Evolutionary conservation across 2,329 filamentous ascomycete species (phyloP), one percentile per base, ranked within the genome.

Genomic region (Dendrostoma leiphaemia): DNA sequence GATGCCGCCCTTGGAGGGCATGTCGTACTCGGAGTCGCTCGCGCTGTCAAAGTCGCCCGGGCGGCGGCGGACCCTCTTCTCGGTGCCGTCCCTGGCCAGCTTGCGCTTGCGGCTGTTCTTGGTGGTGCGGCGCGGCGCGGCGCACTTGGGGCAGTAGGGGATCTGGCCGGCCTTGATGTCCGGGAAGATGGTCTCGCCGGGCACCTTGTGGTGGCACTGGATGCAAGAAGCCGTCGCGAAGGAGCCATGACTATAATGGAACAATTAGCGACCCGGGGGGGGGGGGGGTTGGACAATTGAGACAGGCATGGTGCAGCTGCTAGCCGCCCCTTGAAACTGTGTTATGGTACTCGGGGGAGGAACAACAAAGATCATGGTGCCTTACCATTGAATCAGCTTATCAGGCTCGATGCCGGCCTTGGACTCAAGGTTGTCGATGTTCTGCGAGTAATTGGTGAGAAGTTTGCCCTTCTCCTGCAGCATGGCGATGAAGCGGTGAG

Each of bases 371-470:
- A 37, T n/a, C n/a, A n/a, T n/a, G 28, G 29, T 32, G 26, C 29
- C 52, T 46, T 40, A 58, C 55, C 94, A 97, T 71, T 99, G 93
- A 26, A 99, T 88, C 17, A 97, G 80, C 66, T 94, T 96, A 31
- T 90, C 86, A 1, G 84, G 80, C 21, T 78, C 73, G 57, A 99
- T 90, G 21, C 94, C 94, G 0, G 93, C 93, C 64, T 89, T 86
- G 58, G 86, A 82, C 70, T 99, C 93, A 48, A 97, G 85, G 63
- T 97, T 97, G 76, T 99, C 94, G 65, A 99, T 97, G 70, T 99
- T 99, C 69, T 99, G 94, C 0, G 94, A 96, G 75, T 97, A 99
- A 73, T 97, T 97, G 38, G 92, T 97, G 56, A 97, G 82, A 6
- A 99, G 82, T 70, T 96, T 96, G 61, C 83, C 85, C 69, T 91